Conservation (phyloP, 345 rosid genomes). For the Leavenworthia alabamica region DNA sequence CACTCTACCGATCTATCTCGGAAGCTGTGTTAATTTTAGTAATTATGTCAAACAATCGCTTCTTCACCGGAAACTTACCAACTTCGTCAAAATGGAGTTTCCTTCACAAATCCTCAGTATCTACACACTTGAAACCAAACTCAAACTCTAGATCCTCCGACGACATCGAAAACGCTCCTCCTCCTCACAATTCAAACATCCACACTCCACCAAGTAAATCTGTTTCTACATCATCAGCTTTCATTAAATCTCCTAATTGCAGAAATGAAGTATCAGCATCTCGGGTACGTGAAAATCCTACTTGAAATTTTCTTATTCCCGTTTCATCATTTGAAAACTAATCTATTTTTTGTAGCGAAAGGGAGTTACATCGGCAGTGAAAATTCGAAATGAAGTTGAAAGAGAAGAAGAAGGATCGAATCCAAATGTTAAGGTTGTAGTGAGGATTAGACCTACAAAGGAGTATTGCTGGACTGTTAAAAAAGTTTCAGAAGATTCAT, state of each 20-base stretch:
- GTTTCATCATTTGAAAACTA: too few relatives aligned
- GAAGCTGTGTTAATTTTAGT: neutral
- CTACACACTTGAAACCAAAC: constrained; percentile 38
- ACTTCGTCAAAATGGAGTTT: constrained; percentile 57
- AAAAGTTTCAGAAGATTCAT: constrained; percentile 54
- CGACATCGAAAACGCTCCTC: constrained; percentile 49
- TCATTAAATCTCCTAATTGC: constrained; percentile 10
- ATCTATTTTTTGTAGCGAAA: too few relatives aligned
- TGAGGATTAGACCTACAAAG: constrained; percentile 61
- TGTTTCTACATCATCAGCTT: constrained; percentile 27
- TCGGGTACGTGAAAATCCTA: too few relatives aligned
- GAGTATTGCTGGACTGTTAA: constrained; percentile 39
- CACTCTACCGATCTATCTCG: neutral
- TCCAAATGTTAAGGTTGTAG: constrained; percentile 82
- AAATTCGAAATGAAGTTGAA: constrained; percentile 24
- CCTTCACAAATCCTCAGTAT: constrained; percentile 61
- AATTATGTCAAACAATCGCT: constrained; percentile 34
- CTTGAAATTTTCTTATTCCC: too few relatives aligned
- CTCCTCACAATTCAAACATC: constrained; percentile 63
- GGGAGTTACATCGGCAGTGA: constrained; percentile 29
- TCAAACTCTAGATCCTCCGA: constrained; percentile 29
- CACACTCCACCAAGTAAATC: constrained; percentile 6
- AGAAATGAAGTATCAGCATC: constrained; percentile 4
- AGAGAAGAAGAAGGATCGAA: constrained; percentile 35
- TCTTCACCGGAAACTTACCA: too few relatives aligned